phyloP scores from a whole-genome alignment of 441 rosid genomes.

The Macaranga tanarius region DNA sequence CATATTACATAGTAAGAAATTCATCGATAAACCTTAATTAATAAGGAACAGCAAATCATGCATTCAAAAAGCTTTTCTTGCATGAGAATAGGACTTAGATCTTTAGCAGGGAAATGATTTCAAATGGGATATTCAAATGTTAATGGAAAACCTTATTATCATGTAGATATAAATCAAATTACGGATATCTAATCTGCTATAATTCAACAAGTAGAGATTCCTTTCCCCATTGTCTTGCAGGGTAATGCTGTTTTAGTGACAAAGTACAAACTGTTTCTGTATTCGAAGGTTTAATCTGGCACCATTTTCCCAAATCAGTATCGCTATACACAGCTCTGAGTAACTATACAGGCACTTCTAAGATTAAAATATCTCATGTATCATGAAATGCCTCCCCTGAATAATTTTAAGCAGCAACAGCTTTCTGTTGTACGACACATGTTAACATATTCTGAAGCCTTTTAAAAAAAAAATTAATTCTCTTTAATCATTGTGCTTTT shows the following conservation, averaged over 20 bases:
- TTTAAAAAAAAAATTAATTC: not conserved
- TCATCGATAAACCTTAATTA: slow-evolving; percentile 9
- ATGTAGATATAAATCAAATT: not conserved
- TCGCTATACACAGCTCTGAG: not conserved
- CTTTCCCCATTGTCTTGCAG: not conserved
- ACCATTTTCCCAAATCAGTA: not conserved
- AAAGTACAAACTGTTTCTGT: not conserved
- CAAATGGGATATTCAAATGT: not conserved
- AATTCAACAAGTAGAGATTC: slow-evolving; percentile 4
- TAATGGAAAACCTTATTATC: not conserved
- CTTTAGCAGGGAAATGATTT: slow-evolving; percentile 6
- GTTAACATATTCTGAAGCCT: not conserved
- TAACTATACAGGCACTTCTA: not conserved
- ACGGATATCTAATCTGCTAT: slow-evolving; percentile 3
- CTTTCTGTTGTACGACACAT: not conserved
- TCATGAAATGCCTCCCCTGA: not conserved
- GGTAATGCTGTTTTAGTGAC: not conserved
- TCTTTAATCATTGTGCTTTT: not conserved
- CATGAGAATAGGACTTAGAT: not conserved
- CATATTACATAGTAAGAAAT: slow-evolving; percentile 28
- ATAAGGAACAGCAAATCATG: not conserved
- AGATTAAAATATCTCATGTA: not conserved
- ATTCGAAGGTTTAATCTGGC: slow-evolving; percentile 1
- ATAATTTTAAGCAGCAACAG: not conserved
- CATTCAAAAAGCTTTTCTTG: not conserved